Percentiles rank a stretch among this genome's conserved stretches.
phyloP scores from a whole-genome alignment of 805 yeast species.

The Hemisphaericaspora nanyangensis region DNA sequence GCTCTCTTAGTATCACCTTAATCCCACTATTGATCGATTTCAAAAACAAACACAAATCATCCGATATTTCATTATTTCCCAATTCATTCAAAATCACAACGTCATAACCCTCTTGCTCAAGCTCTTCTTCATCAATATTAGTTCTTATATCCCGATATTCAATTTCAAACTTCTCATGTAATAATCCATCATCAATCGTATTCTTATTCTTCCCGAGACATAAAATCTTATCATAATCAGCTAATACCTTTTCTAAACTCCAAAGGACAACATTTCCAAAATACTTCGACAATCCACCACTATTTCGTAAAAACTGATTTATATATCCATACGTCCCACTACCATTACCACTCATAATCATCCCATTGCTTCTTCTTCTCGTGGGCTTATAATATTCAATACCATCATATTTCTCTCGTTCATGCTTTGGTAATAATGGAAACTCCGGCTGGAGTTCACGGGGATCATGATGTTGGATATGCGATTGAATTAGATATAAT shows the following conservation, averaged over 20 bases:
- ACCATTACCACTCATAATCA: not conserved
- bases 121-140: not conserved
- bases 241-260: not conserved
- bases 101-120: not conserved
- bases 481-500: conserved; percentile 16
- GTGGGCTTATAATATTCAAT: conserved; percentile 1
- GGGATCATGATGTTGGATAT: conserved; percentile 8
- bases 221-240: not conserved
- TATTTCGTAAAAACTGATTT: not conserved
- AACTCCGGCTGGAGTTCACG: conserved; percentile 12
- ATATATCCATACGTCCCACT: not conserved
- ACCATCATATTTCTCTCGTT: conserved; percentile 13
- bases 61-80: not conserved
- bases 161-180: not conserved
- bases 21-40: not conserved
- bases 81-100: conserved; percentile 4
- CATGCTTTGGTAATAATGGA: conserved; percentile 14
- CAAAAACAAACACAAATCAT: not conserved
- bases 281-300: too few species aligned
- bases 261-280: conserved; percentile 1
- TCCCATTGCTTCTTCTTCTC: not conserved
- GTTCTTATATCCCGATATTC: not conserved
- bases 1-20: not conserved
- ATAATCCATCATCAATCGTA: not conserved
- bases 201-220: not conserved